Percentiles rank a stretch among this genome's conserved stretches.
Evolutionary conservation across 345 rosid species (phyloP).

Genomic region (Odontarrhena argentea): DNA sequence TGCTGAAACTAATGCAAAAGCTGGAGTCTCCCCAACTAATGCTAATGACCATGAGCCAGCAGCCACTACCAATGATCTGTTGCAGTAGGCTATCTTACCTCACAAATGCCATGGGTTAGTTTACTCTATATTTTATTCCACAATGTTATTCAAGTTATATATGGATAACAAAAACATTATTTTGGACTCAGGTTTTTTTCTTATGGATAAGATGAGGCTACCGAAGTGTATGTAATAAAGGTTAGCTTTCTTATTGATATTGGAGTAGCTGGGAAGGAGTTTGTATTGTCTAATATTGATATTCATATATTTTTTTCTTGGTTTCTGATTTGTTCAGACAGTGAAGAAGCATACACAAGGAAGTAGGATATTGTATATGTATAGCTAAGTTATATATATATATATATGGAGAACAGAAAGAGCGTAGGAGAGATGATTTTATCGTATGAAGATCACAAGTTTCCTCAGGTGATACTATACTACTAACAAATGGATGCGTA

Average conservation of each 20-base stretch:
- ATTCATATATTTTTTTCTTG: neutral
- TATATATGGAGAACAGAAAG: conserved; percentile 34
- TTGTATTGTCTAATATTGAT: conserved; percentile 7
- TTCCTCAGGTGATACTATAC: conserved; percentile 43
- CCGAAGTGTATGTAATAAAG: conserved; percentile 40
- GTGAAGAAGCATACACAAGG: conserved; percentile 65
- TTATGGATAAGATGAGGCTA: conserved; percentile 43
- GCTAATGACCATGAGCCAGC: conserved; percentile 37
- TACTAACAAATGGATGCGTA: conserved; percentile 39
- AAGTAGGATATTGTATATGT: conserved; percentile 59
- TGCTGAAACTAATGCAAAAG: conserved; percentile 33
- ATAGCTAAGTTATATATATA: conserved; percentile 39
- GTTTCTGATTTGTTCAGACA: conserved; percentile 51
- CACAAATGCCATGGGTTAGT: conserved; percentile 43
- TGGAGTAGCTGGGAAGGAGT: neutral
- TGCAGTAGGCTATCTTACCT: conserved; percentile 38
- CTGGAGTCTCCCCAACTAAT: conserved; percentile 41
- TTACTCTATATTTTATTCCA: conserved; percentile 16
- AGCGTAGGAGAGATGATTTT: conserved; percentile 32
- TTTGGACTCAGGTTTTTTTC: conserved; percentile 31
- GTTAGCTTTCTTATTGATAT: conserved; percentile 17
- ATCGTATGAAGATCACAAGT: conserved; percentile 39
- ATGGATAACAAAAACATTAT: conserved; percentile 5
- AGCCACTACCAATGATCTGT: conserved; percentile 43
- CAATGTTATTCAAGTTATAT: conserved; percentile 17